These are phyloP conservation scores for Salix udensis DNA, from an alignment of 345 rosid species.

Conservation along the genomic window DNA sequence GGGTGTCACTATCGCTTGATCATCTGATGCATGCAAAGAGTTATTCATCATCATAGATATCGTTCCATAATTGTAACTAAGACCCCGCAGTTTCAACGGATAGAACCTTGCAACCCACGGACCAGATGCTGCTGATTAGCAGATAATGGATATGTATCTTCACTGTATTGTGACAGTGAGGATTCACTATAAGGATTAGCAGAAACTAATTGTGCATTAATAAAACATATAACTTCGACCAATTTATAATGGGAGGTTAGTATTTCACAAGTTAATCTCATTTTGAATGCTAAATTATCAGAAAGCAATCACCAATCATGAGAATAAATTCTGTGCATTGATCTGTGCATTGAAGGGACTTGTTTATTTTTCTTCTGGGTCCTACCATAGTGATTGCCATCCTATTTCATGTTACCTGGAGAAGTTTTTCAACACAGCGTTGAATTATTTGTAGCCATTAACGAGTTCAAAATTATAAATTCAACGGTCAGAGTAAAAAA, in stretches of 20 bases:
- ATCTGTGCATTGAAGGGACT: neutral
- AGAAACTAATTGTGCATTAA: neutral
- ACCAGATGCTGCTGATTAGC: neutral
- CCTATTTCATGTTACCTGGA: neutral
- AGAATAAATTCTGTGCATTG: neutral
- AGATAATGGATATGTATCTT: neutral
- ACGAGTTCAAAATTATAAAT: neutral
- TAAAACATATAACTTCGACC: neutral
- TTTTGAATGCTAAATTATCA: neutral
- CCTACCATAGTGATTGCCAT: neutral
- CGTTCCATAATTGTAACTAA: too few relatives aligned
- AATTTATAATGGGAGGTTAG: neutral
- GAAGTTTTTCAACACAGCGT: constrained; percentile 1
- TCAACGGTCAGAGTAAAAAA: neutral
- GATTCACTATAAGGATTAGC: neutral
- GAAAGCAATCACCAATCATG: neutral
- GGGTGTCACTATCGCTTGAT: too few relatives aligned
- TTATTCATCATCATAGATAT: too few relatives aligned
- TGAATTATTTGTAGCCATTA: neutral
- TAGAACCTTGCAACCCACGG: neutral
- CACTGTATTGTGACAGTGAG: neutral
- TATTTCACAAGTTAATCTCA: neutral
- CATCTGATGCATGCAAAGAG: too few relatives aligned
- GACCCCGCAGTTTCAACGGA: neutral
- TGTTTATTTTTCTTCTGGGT: neutral